Base-by-base conservation (phyloP, 495 filamentous ascomycete species). In the Eremomyces bilateralis region DNA sequence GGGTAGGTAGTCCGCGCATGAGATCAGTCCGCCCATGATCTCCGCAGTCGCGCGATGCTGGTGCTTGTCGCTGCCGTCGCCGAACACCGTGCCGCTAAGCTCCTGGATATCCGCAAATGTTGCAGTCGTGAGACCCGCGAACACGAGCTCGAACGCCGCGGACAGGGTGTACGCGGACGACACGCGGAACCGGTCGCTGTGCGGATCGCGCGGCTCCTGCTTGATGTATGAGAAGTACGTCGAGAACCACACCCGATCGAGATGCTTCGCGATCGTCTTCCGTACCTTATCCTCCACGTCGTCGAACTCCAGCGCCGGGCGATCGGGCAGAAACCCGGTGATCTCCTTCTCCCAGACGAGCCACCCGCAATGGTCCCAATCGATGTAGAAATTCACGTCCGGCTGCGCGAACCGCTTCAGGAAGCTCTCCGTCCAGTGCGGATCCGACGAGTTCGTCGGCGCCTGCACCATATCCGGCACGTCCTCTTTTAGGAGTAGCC, bases 31-130 rank as follows among this genome's bases (percentile, higher is more conserved):
- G 15, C 80, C 80, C 12, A 99, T 62, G 38, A 99, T 94, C 52
- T 99, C 88, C 3, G 90, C 69, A 15, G 85, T 92, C 4, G 90
- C 90, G 29, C 88, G 77, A 49, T 99, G 88, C 51, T 95, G 84
- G 54, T 99, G 90, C 52, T 94, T 99, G 46, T 99, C 88, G 41
- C 71, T 82, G 18, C 90, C 84, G 57, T 95, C 88, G 16, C 76
- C 84, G 44, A 76, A 93, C 2, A 84, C 70, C 1, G 60, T 62
- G 36, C 65, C 60, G 15, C 76, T 65, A 37, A 88, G 60, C 40
- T 83, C 72, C 43, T 90, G 71, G 45, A 95, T 73, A 33, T 99
- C 85, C n/a, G 78, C 66, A 44, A 91, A 80, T 0, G 68, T 83
- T 18, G 78, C 77, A 17, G 59, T 56, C 0, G 85, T 80, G 29